A percentile compares a stretch with the other conserved stretches of the same genome.
Evolutionary conservation across 164 flowering plant genomes (phyloP).

Genomic region (Sextonia rubra): DNA sequence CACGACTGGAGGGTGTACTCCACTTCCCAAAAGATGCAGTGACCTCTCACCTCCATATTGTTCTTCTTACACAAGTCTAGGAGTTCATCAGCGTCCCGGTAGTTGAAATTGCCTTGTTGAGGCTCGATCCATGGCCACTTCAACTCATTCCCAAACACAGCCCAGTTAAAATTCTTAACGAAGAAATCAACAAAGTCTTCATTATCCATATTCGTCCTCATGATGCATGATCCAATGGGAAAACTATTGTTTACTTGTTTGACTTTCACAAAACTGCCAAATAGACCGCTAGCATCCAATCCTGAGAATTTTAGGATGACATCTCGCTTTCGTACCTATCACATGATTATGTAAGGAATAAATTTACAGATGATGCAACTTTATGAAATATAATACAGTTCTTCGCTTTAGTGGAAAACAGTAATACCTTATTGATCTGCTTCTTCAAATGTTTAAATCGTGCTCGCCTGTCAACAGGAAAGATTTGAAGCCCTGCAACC

Average conservation of each 20-base stretch:
- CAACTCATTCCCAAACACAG: constrained; percentile 89
- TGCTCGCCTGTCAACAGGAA: constrained; percentile 65
- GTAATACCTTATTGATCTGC: constrained; percentile 66
- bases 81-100: constrained; percentile 84
- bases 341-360: neutral
- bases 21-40: constrained; percentile 97
- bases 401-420: neutral
- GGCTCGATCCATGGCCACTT: constrained; percentile 94
- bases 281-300: constrained; percentile 21
- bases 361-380: neutral
- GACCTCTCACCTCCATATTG: constrained; percentile 69
- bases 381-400: neutral
- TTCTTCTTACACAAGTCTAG: constrained; percentile 48
- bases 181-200: constrained; percentile 85
- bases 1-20: constrained; percentile 61
- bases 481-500: constrained; percentile 89
- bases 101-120: constrained; percentile 76
- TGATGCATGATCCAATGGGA: constrained; percentile 77
- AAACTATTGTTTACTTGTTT: constrained; percentile 74
- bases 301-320: constrained; percentile 66
- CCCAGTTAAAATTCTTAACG: constrained; percentile 78
- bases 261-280: constrained; percentile 52
- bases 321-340: constrained; percentile 90
- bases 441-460: constrained; percentile 62
- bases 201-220: constrained; percentile 75